Evolutionary conservation across 768 basidiomycete genomes (phyloP).

Genomic region (Cystofilobasidium macerans): DNA sequence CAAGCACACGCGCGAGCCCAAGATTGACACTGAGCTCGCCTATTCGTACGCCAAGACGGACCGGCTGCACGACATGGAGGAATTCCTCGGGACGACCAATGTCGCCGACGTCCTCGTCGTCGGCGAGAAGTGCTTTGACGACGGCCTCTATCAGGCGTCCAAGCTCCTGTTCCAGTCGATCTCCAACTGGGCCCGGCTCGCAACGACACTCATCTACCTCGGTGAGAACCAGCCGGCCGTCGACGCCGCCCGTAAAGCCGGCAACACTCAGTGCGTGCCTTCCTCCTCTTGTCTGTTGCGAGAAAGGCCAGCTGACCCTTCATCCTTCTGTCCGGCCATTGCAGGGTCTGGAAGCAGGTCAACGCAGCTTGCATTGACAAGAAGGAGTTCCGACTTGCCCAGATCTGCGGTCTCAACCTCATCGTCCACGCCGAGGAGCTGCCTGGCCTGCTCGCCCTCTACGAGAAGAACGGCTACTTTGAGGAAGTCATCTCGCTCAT

Average conservation of each 20-base stretch:
- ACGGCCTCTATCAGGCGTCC: slow-evolving; percentile 91
- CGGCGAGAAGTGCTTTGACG: slow-evolving; percentile 98
- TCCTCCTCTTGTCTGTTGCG: background rate
- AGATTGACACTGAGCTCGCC: slow-evolving; percentile 93
- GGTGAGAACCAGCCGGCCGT: slow-evolving; percentile 97
- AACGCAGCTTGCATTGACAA: slow-evolving; percentile 98
- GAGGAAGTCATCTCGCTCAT: slow-evolving; percentile 83
- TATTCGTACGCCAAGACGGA: slow-evolving; percentile 89
- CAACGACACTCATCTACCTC: slow-evolving; percentile 95
- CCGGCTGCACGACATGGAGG: slow-evolving; percentile 97
- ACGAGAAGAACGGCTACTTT: slow-evolving; percentile 85
- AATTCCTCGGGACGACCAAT: slow-evolving; percentile 96
- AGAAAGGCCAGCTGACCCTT: background rate
- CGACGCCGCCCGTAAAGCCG: slow-evolving; percentile 97
- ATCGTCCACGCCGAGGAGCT: slow-evolving; percentile 91
- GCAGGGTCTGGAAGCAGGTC: slow-evolving; percentile 98
- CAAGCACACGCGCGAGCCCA: slow-evolving; percentile 90
- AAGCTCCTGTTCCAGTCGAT: slow-evolving; percentile 93
- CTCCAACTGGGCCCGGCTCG: slow-evolving; percentile 95
- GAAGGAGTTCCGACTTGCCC: slow-evolving; percentile 88
- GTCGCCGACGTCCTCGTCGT: slow-evolving; percentile 94
- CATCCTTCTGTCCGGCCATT: background rate
- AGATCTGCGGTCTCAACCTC: slow-evolving; percentile 97
- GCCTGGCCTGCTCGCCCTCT: slow-evolving; percentile 57
- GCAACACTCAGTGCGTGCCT: slow-evolving; percentile 78